phyloP scores from a whole-genome alignment of 352 stramenopile species.

The Globisporangium paroecandrum region DNA sequence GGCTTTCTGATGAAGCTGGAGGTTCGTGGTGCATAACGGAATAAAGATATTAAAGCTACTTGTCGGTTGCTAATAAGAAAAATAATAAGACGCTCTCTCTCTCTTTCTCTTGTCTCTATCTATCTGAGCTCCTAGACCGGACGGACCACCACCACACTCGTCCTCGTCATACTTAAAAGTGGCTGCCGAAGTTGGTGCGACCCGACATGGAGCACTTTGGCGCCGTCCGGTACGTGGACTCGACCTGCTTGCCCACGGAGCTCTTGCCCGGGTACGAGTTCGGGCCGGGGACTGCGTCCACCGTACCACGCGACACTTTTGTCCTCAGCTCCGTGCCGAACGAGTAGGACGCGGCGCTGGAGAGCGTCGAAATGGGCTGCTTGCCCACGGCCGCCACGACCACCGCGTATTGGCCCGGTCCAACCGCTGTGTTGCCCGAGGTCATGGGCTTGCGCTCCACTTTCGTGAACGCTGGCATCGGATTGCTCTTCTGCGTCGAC shows the following conservation, averaged over 20 bases:
- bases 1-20: neutral
- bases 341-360: conserved; percentile 55
- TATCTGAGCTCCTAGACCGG: neutral
- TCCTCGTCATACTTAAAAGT: conserved; percentile 36
- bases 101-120: neutral
- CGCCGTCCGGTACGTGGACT: conserved; percentile 62
- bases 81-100: neutral
- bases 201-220: conserved; percentile 76
- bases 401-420: conserved; percentile 69
- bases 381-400: conserved; percentile 62
- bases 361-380: conserved; percentile 60
- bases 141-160: neutral
- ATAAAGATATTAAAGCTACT: neutral
- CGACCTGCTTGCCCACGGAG: conserved; percentile 60
- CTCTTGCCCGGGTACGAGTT: conserved; percentile 58
- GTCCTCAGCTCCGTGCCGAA: conserved; percentile 60
- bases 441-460: conserved; percentile 66
- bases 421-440: conserved; percentile 47
- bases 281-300: conserved; percentile 30
- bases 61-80: neutral
- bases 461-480: conserved; percentile 59
- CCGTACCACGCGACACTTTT: conserved; percentile 28
- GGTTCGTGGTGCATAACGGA: neutral
- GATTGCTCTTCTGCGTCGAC: conserved; percentile 66
- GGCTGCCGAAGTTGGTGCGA: conserved; percentile 74